Evolutionary conservation across 176 grass and related monocot species (phyloP), one percentile per base, ranked within the genome.

Genomic region (Oryza longistaminata): DNA sequence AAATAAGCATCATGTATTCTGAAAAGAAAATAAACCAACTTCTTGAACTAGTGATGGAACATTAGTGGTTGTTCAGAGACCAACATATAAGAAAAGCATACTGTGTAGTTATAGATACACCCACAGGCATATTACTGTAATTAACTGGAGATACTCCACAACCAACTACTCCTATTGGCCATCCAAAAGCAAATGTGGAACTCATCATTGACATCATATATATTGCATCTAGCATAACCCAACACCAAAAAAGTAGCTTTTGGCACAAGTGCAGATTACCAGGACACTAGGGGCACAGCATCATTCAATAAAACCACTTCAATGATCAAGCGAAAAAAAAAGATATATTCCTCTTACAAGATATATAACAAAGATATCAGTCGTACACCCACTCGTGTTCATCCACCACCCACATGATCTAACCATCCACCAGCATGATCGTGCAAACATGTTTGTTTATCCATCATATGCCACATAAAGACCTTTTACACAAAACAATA

Each of bases 241-340:
- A 87, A 82, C 65, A 40, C 77, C 73, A 26, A 14, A 60, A 49
- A 82, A 64, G 73, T 71, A 39, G 27, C 39, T 83, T 78, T 88
- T 7, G 4, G 77, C 37, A 62, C 73, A 64, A 77, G 66, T 77
- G 79, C 37, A 71, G 35, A 69, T 82, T 17, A 88, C 73, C 17
- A 25, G 74, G 13, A 37, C 50, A 50, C 39, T 70, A 27, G 73
- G 64, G 40, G 73, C 55, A 34, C 71, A 87, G 3, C 73, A 71
- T 82, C 53, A 87, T 82, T 77, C 66, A 81, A 46, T 61, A 76
- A 60, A 58, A 62, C 78, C 72, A 82, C 71, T 70, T 62, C 64
- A 82, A 70, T 82, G 71, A 82, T 76, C 70, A 1, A 8, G 22
- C 13, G 66, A 52, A 76, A 52, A 81, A 55, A 76, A 55, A 53